phyloP scores from a whole-genome alignment of 1,139 yeast species.

The Geotrichum restrictum region DNA sequence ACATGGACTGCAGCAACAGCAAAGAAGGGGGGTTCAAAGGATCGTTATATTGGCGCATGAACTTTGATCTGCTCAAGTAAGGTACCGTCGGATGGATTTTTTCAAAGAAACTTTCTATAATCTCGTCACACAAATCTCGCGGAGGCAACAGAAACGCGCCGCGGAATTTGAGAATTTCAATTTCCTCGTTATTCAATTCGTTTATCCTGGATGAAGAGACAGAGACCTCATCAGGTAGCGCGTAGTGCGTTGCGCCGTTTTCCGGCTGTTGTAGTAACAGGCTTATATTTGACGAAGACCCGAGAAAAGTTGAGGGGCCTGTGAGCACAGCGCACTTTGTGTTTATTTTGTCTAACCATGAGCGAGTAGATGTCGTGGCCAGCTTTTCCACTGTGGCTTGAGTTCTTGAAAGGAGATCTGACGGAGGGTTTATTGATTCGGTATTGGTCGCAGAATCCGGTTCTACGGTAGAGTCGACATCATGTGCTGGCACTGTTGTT shows the following conservation, averaged over 20 bases:
- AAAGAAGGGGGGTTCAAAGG: slow-evolving; percentile 65
- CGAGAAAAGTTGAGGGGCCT: slow-evolving; percentile 32
- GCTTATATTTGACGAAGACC: slow-evolving; percentile 37
- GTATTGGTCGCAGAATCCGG: background rate
- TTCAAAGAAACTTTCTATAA: slow-evolving; percentile 60
- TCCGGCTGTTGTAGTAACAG: slow-evolving; percentile 35
- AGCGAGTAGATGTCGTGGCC: background rate
- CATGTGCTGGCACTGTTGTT: background rate
- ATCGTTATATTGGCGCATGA: slow-evolving; percentile 56
- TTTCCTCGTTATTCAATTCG: slow-evolving; percentile 58
- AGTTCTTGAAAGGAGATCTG: background rate
- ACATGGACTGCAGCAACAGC: slow-evolving; percentile 62
- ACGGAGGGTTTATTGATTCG: background rate
- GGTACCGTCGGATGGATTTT: slow-evolving; percentile 70
- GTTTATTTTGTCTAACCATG: slow-evolving; percentile 2
- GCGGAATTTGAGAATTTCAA: slow-evolving; percentile 60
- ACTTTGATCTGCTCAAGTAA: slow-evolving; percentile 58
- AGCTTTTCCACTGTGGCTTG: background rate
- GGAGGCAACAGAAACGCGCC: slow-evolving; percentile 74
- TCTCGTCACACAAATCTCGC: slow-evolving; percentile 55
- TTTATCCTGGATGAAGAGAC: slow-evolving; percentile 31
- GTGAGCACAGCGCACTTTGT: background rate
- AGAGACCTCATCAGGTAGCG: slow-evolving; percentile 36
- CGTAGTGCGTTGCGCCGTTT: slow-evolving; percentile 35
- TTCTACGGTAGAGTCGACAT: background rate